Percentiles rank a stretch among this genome's conserved stretches.
Evolutionary conservation across 352 stramenopile genomes (phyloP).

Genomic region (Phytophthora multivora): DNA sequence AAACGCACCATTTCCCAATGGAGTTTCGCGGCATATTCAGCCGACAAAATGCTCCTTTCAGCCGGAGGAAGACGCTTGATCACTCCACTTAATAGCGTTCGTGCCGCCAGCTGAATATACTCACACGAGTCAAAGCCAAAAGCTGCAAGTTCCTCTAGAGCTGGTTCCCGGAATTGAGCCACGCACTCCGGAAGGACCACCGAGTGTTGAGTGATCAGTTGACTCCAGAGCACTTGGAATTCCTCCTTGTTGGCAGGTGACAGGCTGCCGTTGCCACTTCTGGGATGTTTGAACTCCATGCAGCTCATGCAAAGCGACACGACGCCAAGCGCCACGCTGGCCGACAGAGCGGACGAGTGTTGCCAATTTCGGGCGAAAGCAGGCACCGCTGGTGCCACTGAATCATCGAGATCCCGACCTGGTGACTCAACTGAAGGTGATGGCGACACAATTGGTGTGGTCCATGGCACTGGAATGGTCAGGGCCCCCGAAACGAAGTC

Average conservation of each 20-base stretch:
- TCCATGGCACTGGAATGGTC: slow-evolving; percentile 77
- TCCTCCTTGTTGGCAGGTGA: slow-evolving; percentile 70
- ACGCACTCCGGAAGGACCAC: slow-evolving; percentile 80
- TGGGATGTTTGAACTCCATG: slow-evolving; percentile 81
- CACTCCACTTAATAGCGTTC: slow-evolving; percentile 70
- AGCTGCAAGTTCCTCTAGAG: slow-evolving; percentile 71
- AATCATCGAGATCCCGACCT: not conserved
- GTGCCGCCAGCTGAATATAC: slow-evolving; percentile 75
- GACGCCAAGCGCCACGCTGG: slow-evolving; percentile 68
- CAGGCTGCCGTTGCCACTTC: slow-evolving; percentile 9
- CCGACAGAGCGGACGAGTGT: slow-evolving; percentile 72
- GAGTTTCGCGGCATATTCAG: slow-evolving; percentile 81
- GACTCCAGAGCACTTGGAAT: slow-evolving; percentile 87
- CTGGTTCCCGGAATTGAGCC: slow-evolving; percentile 66
- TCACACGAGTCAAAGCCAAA: slow-evolving; percentile 82
- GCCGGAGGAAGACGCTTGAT: slow-evolving; percentile 70
- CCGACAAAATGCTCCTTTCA: slow-evolving; percentile 53
- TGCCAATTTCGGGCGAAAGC: slow-evolving; percentile 73
- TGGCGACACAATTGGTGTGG: slow-evolving; percentile 13
- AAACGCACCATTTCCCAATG: slow-evolving; percentile 81
- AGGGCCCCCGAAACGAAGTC: slow-evolving; percentile 59
- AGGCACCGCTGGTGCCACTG: slow-evolving; percentile 3
- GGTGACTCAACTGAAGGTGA: not conserved
- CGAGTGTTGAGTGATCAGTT: slow-evolving; percentile 86
- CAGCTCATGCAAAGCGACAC: slow-evolving; percentile 82